These are phyloP conservation scores for Cladophialophora chaetospira DNA, from an alignment of 2,329 filamentous ascomycete genomes.

Conservation along the genomic window DNA sequence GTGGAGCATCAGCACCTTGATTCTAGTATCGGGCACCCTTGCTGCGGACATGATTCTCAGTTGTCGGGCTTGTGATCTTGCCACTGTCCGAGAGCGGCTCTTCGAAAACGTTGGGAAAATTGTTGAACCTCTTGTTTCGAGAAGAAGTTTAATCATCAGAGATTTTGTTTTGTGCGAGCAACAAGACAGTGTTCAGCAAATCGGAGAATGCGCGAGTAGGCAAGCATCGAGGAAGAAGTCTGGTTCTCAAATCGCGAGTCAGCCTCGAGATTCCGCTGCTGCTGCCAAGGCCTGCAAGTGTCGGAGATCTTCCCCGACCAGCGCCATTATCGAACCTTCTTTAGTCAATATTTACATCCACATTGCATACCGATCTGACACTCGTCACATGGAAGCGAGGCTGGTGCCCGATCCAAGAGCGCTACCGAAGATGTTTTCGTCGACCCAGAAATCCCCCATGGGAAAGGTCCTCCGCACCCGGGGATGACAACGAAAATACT, in stretches of 20 bases:
- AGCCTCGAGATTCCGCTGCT: background rate
- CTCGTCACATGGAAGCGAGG: too few relatives aligned
- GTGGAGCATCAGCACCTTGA: slow-evolving; percentile 76
- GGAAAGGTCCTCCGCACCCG: too few relatives aligned
- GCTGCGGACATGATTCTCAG: slow-evolving; percentile 24
- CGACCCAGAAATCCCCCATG: too few relatives aligned
- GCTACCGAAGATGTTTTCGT: too few relatives aligned
- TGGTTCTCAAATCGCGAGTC: background rate
- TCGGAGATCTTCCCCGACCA: background rate
- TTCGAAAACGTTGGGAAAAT: background rate
- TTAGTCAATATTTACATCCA: too few relatives aligned
- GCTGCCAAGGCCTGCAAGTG: background rate
- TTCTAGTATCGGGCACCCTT: slow-evolving; percentile 8
- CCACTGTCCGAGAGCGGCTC: background rate
- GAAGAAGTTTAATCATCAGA: background rate
- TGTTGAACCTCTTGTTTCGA: background rate
- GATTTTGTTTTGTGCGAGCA: background rate
- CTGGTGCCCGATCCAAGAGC: too few relatives aligned
- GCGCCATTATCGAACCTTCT: background rate
- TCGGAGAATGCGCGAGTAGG: background rate
- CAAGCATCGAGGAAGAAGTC: background rate
- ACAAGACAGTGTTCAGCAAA: background rate
- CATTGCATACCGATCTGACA: too few relatives aligned
- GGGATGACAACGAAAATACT: too few relatives aligned
- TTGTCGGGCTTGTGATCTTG: slow-evolving; percentile 1